Evolutionary conservation across 2,329 filamentous ascomycete genomes (phyloP).

Genomic region (Nannizzia gypsea): DNA sequence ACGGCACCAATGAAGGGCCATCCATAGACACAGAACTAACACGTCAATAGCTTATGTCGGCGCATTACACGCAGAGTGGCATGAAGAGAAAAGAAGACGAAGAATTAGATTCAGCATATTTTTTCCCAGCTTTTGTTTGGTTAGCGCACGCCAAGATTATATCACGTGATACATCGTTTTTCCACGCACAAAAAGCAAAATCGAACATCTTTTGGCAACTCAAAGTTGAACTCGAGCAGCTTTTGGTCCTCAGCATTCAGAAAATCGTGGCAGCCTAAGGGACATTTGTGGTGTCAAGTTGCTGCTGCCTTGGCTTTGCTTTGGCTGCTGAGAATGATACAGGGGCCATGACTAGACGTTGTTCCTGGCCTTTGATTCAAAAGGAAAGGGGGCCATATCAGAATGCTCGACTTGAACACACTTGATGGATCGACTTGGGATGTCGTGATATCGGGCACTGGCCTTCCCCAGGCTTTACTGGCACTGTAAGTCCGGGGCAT

Average conservation of each 20-base stretch:
- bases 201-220: neutral
- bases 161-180: neutral
- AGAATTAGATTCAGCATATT: conserved; percentile 7
- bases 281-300: neutral
- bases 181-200: conserved; percentile 1
- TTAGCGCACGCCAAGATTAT: neutral
- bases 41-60: conserved; percentile 27
- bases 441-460: conserved; percentile 66
- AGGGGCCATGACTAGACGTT: neutral
- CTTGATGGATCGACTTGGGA: conserved; percentile 66
- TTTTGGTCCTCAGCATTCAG: neutral
- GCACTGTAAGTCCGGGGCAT: conserved; percentile 49
- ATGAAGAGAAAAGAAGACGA: conserved; percentile 20
- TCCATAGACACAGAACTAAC: conserved; percentile 24
- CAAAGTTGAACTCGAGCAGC: neutral
- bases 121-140: neutral
- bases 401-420: conserved; percentile 51
- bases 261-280: neutral
- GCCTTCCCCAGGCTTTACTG: conserved; percentile 65
- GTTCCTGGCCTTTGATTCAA: neutral
- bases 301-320: neutral
- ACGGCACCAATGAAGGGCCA: conserved; percentile 45
- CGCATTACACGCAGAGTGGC: conserved; percentile 34
- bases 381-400: neutral
- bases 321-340: neutral